Percentiles rank a stretch among this genome's conserved stretches.
Evolutionary conservation across 2,329 filamentous ascomycete species (phyloP).

Genomic region (Colletotrichum godetiae): DNA sequence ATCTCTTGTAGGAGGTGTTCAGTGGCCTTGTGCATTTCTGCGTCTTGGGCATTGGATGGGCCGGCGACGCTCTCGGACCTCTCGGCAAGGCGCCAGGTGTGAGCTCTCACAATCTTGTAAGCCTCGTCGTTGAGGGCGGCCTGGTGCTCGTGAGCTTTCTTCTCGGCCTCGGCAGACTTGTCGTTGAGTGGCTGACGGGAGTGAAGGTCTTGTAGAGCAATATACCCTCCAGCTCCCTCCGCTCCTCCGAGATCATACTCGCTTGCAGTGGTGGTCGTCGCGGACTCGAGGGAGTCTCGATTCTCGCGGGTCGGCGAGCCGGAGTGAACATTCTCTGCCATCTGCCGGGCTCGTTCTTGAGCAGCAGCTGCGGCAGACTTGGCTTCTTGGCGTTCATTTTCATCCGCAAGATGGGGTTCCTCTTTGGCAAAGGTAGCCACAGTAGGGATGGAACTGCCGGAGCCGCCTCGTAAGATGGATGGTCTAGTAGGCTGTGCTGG

Average conservation of each 20-base stretch:
- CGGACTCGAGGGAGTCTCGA: slow-evolving; percentile 52
- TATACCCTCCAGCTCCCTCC: slow-evolving; percentile 37
- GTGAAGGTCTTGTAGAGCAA: slow-evolving; percentile 47
- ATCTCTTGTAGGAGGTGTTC: slow-evolving; percentile 42
- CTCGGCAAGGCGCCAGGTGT: slow-evolving; percentile 45
- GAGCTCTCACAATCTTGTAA: slow-evolving; percentile 55
- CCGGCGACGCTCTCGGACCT: slow-evolving; percentile 15
- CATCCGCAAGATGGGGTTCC: slow-evolving; percentile 8
- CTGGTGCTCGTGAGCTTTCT: slow-evolving; percentile 40
- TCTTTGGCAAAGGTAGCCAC: slow-evolving; percentile 22
- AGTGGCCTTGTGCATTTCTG: slow-evolving; percentile 9
- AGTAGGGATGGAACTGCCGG: slow-evolving; percentile 50
- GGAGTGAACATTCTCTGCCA: slow-evolving; percentile 52
- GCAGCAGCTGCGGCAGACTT: slow-evolving; percentile 52
- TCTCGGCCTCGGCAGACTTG: slow-evolving; percentile 24
- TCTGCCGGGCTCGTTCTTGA: slow-evolving; percentile 54
- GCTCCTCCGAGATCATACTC: slow-evolving; percentile 40
- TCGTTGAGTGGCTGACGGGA: slow-evolving; percentile 18
- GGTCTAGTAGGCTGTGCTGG: slow-evolving; percentile 36
- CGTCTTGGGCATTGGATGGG: slow-evolving; percentile 21
- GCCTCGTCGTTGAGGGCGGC: slow-evolving; percentile 48
- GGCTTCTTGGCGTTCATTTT: slow-evolving; percentile 39
- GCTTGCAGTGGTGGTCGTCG: slow-evolving; percentile 43
- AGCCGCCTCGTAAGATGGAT: slow-evolving; percentile 56
- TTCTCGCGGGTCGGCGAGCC: slow-evolving; percentile 50